Evolutionary conservation across 179 eudicot species (phyloP).

Genomic region (Beta macrorhiza): DNA sequence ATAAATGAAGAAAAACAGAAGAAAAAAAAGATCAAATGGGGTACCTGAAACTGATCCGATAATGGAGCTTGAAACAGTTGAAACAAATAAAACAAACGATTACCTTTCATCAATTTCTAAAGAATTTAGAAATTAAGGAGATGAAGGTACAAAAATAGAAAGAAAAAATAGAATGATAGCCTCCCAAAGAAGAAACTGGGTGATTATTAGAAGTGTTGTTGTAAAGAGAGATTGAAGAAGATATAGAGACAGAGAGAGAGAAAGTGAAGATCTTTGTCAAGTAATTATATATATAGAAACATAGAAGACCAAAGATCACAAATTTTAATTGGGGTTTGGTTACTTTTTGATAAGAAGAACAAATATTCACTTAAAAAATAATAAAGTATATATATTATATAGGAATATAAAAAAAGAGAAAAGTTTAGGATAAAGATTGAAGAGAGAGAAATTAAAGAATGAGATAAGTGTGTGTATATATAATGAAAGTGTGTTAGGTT

Average conservation of each 20-base stretch:
- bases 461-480: constrained; percentile 19
- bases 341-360: constrained; percentile 16
- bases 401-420: background rate
- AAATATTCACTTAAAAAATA: background rate
- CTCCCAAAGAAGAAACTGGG: too few relatives aligned
- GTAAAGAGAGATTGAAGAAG: constrained; percentile 9
- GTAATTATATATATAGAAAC: background rate
- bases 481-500: constrained; percentile 34
- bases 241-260: background rate
- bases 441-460: constrained; percentile 14
- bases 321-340: constrained; percentile 2
- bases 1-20: background rate
- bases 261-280: constrained; percentile 32
- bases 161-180: too few relatives aligned
- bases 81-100: constrained; percentile 20
- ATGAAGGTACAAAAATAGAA: background rate
- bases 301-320: constrained; percentile 14
- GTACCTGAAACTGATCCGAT: constrained; percentile 44
- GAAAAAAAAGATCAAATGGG: background rate
- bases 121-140: constrained; percentile 5
- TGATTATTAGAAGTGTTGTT: too few relatives aligned
- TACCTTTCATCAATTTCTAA: constrained; percentile 38
- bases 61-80: constrained; percentile 33
- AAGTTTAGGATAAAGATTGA: constrained; percentile 30
- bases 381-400: background rate